Percentiles rank a stretch among this genome's conserved stretches.
phyloP scores from a whole-genome alignment of 1,139 yeast species.

The Debaryomyces sp. region DNA sequence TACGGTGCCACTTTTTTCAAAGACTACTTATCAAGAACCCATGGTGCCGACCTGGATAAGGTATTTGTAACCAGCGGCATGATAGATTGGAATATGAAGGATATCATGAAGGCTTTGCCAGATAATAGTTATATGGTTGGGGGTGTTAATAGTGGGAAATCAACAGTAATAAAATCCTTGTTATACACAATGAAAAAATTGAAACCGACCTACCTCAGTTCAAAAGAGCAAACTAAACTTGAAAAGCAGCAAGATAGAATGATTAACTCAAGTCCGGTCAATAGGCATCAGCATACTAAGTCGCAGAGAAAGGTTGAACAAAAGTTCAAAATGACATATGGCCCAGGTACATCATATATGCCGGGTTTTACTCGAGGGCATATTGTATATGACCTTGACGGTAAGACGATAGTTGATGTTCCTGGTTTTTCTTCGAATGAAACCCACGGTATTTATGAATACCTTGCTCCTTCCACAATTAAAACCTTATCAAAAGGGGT shows the following conservation, averaged over 20 bases:
- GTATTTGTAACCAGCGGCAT: constrained; percentile 54
- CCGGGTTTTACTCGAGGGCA: constrained; percentile 62
- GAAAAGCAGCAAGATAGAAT: constrained; percentile 22
- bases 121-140: constrained; percentile 65
- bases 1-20: constrained; percentile 50
- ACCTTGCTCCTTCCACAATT: constrained; percentile 30
- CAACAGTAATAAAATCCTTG: constrained; percentile 60
- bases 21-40: constrained; percentile 41
- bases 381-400: constrained; percentile 34
- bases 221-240: constrained; percentile 14
- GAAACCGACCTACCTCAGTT: constrained; percentile 12
- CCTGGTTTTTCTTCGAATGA: constrained; percentile 52
- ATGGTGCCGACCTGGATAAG: constrained; percentile 45
- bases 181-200: constrained; percentile 28
- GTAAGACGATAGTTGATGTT: constrained; percentile 49
- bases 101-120: constrained; percentile 36
- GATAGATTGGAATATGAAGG: constrained; percentile 53
- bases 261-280: constrained; percentile 13
- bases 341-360: constrained; percentile 51
- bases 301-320: constrained; percentile 14
- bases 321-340: constrained; percentile 26
- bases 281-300: constrained; percentile 11
- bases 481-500: constrained; percentile 41
- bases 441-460: constrained; percentile 33
- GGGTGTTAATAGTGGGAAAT: constrained; percentile 75